Evolutionary conservation across 2,329 filamentous ascomycete genomes (phyloP).

Genomic region (Alternaria sp.): DNA sequence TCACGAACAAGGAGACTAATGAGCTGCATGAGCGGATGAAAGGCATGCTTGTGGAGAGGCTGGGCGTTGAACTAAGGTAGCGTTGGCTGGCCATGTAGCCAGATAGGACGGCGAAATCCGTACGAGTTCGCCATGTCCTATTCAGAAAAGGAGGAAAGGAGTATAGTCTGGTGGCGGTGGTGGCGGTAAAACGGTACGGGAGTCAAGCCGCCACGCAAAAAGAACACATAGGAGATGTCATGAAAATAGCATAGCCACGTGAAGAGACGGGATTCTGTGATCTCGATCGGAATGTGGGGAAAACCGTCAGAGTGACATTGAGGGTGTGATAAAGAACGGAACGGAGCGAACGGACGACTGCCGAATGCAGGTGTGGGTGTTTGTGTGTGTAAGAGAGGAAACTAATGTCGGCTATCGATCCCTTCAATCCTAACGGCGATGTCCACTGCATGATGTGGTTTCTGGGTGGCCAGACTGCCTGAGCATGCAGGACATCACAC

Average conservation of each 20-base stretch:
- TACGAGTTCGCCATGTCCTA: background rate
- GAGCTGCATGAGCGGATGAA: constrained; percentile 73
- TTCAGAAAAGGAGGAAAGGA: background rate
- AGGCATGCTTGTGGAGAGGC: constrained; percentile 67
- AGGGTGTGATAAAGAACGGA: background rate
- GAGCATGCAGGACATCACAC: background rate
- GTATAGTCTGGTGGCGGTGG: background rate
- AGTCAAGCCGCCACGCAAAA: background rate
- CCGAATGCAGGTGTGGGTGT: background rate
- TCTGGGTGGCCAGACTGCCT: background rate
- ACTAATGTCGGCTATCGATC: background rate
- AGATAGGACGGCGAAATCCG: background rate
- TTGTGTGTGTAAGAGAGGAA: background rate
- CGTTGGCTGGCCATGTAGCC: background rate
- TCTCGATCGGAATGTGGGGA: background rate
- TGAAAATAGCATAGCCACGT: background rate
- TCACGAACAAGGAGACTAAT: constrained; percentile 85
- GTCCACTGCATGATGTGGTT: background rate
- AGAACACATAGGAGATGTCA: background rate
- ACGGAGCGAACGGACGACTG: background rate
- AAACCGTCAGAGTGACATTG: background rate
- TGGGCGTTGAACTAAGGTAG: constrained; percentile 81
- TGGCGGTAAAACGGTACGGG: background rate
- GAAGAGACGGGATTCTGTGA: background rate
- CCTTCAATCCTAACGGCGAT: background rate